Evolutionary conservation across 2,329 filamentous ascomycete species (phyloP), one percentile per base, ranked within the genome.

Genomic region (Orbilia brochopaga): DNA sequence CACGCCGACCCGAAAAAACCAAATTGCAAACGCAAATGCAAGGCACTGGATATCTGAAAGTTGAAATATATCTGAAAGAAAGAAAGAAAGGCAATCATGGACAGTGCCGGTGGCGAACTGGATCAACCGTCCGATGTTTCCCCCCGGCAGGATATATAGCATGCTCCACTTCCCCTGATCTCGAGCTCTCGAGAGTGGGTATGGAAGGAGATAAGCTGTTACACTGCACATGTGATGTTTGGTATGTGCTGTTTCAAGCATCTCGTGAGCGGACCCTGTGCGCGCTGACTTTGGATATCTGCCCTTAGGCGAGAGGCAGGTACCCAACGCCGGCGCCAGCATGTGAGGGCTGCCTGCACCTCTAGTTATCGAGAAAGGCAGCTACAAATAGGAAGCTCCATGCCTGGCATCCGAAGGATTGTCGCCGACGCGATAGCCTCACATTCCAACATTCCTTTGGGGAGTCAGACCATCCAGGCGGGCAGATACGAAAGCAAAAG

Each of bases 241-340:
- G 64, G 48, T 72, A 51, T 65, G 60, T 57, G 67, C 60, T 61
- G 67, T 72, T 72, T 72, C 55, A 55, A 72, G 56, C 56, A 72
- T 72, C 67, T 61, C 67, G 67, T 72, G 67, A 72, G 67, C 35
- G 51, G 64, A 52, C 67, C 67, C 51, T 60, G 67, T 72, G 67
- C 54, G 67, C 54, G 50, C 67, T 48, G 48, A 35, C 61, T 58
- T 50, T 50, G 23, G 13, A 15, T 53, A 5, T 27, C 50, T 21
- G 35, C 40, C 27, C 46, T 59, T 64, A 55, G 55, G 64, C 64
- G 64, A 63, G 53, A 44, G 54, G 54, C 54, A 59, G 58, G 44
- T 69, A 50, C 65, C 48, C 48, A 57, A 51, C 59, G 23, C 48
- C 53, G 51, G 23, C 44, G 44, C 50, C 32, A 30, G 61, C 54